A percentile compares a stretch with the other conserved stretches of the same genome.
Conservation (phyloP, 225 moss, liverwort and hornwort genomes). For the Pseudisothecium myosuroides region DNA sequence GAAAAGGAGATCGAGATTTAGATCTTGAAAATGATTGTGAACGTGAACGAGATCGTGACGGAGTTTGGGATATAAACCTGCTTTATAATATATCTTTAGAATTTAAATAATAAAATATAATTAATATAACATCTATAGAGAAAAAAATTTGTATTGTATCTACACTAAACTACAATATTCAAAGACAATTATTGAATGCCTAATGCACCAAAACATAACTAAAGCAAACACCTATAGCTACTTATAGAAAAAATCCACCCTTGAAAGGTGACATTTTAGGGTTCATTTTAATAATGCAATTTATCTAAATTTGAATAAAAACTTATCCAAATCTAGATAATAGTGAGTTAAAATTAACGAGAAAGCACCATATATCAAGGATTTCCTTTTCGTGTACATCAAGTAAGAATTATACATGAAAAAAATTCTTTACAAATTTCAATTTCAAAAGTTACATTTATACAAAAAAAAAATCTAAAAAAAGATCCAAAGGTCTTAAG, state of each 20-base stretch:
- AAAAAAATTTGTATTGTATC: not conserved
- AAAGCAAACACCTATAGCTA: not conserved
- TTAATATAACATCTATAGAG: not conserved
- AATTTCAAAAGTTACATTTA: too few species aligned
- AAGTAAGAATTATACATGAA: not conserved
- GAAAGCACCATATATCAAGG: rapidly evolving
- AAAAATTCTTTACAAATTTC: not conserved
- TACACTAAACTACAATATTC: not conserved
- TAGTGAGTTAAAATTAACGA: not conserved
- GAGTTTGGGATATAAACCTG: slow-evolving; percentile 60
- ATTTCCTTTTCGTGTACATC: not conserved
- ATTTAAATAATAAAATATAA: not conserved
- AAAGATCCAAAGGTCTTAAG: not conserved
- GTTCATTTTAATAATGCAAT: not conserved
- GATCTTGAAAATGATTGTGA: slow-evolving; percentile 53
- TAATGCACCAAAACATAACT: not conserved
- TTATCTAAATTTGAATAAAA: not conserved
- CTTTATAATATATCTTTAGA: slow-evolving; percentile 7
- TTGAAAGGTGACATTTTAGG: rapidly evolving
- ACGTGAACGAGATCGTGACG: slow-evolving; percentile 33
- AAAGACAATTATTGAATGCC: not conserved
- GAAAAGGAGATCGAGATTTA: slow-evolving; percentile 56
- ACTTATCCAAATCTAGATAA: not conserved
- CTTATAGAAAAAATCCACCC: rapidly evolving
- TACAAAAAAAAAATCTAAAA: too few species aligned